These are phyloP conservation scores for Hyaloscypha finlandica DNA, from an alignment of 495 filamentous ascomycete genomes.

Conservation along the genomic window DNA sequence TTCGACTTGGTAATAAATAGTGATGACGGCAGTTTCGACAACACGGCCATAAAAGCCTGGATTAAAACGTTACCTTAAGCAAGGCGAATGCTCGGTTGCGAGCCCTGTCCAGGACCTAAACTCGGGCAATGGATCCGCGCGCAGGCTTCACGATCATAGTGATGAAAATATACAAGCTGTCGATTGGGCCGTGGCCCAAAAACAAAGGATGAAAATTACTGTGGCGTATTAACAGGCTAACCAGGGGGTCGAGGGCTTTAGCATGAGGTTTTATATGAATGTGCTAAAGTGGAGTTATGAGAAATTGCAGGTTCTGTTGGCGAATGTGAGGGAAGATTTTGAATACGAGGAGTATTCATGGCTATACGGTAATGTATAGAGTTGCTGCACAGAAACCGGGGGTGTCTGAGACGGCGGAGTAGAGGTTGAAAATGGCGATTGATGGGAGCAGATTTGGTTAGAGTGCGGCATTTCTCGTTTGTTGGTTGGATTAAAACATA, in stretches of 20 bases:
- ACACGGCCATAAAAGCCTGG: neutral
- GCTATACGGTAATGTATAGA: neutral
- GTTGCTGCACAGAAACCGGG: neutral
- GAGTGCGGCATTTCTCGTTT: too few species aligned
- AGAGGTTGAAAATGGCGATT: neutral
- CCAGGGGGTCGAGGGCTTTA: neutral
- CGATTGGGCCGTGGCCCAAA: constrained; percentile 45
- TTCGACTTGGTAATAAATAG: neutral
- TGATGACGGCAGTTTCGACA: neutral
- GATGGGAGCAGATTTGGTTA: neutral
- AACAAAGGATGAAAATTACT: constrained; percentile 42
- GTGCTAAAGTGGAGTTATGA: constrained; percentile 1
- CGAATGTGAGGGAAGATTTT: neutral
- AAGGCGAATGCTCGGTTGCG: neutral
- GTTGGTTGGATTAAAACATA: too few species aligned
- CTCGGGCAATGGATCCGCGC: constrained; percentile 17
- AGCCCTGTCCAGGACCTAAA: neutral
- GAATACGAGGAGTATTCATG: neutral
- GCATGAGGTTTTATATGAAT: neutral
- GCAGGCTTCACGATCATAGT: constrained; percentile 38
- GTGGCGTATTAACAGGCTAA: neutral
- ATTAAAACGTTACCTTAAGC: neutral
- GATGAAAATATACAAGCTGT: constrained; percentile 31
- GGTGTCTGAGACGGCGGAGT: neutral
- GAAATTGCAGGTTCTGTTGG: neutral